Evolutionary conservation across 106 monocot species (phyloP).

Genomic region (Dioscorea zingiberensis): DNA sequence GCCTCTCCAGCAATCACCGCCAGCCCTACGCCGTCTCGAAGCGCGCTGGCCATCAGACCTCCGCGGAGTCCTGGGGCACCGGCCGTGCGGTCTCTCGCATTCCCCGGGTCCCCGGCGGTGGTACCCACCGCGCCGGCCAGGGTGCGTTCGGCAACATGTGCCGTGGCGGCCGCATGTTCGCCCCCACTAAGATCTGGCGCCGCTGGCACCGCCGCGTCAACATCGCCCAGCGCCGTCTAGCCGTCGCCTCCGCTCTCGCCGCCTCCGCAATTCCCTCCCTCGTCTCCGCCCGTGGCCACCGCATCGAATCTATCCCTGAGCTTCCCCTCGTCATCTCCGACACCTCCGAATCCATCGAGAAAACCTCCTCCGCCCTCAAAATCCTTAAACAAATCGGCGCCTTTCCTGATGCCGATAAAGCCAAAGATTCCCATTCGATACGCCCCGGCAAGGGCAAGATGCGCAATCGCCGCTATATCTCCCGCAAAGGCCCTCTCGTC

Average conservation of each 20-base stretch:
- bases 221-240: slow-evolving; percentile 37
- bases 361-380: slow-evolving; percentile 64
- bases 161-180: slow-evolving; percentile 78
- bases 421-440: slow-evolving; percentile 51
- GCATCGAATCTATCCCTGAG: slow-evolving; percentile 55
- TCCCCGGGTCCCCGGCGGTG: slow-evolving; percentile 77
- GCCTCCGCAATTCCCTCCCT: slow-evolving; percentile 50
- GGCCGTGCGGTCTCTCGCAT: slow-evolving; percentile 86
- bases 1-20: slow-evolving; percentile 45
- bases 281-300: slow-evolving; percentile 58
- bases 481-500: slow-evolving; percentile 64
- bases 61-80: slow-evolving; percentile 84
- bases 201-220: slow-evolving; percentile 61
- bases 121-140: slow-evolving; percentile 81
- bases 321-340: slow-evolving; percentile 63
- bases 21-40: slow-evolving; percentile 64
- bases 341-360: slow-evolving; percentile 54
- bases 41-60: slow-evolving; percentile 79
- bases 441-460: slow-evolving; percentile 82
- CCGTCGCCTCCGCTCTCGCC: slow-evolving; percentile 47
- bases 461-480: slow-evolving; percentile 69
- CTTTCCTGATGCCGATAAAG: slow-evolving; percentile 66
- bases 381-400: slow-evolving; percentile 67
- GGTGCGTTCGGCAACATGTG: slow-evolving; percentile 74
- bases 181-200: slow-evolving; percentile 82